phyloP scores from a whole-genome alignment of 139 green algal species.

The Pycnococcus provasolii region DNA sequence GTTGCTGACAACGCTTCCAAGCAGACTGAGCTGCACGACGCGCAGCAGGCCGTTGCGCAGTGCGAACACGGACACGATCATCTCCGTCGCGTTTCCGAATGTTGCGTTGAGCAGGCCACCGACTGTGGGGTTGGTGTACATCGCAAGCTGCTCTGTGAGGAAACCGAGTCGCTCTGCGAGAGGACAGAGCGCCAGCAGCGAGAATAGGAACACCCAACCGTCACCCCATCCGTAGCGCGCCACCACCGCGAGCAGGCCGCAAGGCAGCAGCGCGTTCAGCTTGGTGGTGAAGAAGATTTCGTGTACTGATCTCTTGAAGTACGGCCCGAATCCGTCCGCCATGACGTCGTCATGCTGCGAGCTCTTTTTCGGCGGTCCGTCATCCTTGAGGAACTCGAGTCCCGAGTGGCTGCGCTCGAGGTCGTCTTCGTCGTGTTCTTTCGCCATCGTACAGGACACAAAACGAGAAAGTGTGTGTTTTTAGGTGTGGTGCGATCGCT shows the following conservation, averaged over 20 bases:
- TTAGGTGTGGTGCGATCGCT: too few relatives aligned
- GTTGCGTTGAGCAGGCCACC: constrained; percentile 67
- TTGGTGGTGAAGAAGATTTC: constrained; percentile 21
- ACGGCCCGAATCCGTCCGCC: background rate
- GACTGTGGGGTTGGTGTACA: constrained; percentile 31
- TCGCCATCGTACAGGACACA: background rate
- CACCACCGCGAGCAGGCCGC: constrained; percentile 19
- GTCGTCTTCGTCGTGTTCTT: background rate
- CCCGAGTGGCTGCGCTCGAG: background rate
- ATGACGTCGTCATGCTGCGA: background rate
- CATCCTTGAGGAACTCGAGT: background rate
- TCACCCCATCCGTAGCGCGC: constrained; percentile 4
- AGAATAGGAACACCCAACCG: constrained; percentile 29
- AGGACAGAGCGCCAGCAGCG: constrained; percentile 28
- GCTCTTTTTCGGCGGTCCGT: background rate
- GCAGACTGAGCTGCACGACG: constrained; percentile 66
- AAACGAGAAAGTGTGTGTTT: too few relatives aligned
- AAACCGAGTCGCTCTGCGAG: constrained; percentile 38
- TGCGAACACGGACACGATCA: constrained; percentile 74
- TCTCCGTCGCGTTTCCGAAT: constrained; percentile 87
- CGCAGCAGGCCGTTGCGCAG: constrained; percentile 36
- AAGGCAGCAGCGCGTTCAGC: constrained; percentile 29
- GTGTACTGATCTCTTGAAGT: background rate
- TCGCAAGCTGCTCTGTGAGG: constrained; percentile 35
- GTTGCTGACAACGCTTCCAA: constrained; percentile 65